Evolutionary conservation across 345 rosid genomes (phyloP).

Genomic region (Crucihimalaya himalaica): DNA sequence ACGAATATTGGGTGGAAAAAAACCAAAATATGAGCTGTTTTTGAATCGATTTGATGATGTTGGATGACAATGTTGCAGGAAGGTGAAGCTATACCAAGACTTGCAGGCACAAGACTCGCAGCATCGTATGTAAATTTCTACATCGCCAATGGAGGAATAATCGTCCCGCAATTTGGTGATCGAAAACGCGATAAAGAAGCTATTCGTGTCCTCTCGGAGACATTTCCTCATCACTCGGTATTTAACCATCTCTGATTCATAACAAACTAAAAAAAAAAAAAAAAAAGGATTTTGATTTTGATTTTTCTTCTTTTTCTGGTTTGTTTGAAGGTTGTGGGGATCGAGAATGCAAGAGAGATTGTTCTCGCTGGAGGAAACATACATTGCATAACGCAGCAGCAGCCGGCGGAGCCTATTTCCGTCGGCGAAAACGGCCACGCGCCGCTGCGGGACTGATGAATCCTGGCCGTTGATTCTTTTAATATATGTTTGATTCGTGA

Average conservation of each 20-base stretch:
- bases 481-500: neutral
- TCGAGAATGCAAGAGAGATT: slow-evolving; percentile 86
- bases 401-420: slow-evolving; percentile 51
- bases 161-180: slow-evolving; percentile 85
- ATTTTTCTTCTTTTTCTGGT: neutral
- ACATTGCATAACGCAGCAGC: slow-evolving; percentile 95
- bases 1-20: too few relatives aligned
- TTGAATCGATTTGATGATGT: neutral
- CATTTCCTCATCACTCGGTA: slow-evolving; percentile 72
- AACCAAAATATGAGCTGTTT: too few relatives aligned
- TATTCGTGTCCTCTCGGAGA: slow-evolving; percentile 59
- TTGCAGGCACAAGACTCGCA: slow-evolving; percentile 78
- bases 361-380: slow-evolving; percentile 89
- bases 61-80: slow-evolving; percentile 43
- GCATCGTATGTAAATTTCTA: slow-evolving; percentile 85
- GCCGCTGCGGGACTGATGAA: neutral
- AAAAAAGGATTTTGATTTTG: neutral
- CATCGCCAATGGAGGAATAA: slow-evolving; percentile 72
- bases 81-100: slow-evolving; percentile 64
- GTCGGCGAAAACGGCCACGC: neutral
- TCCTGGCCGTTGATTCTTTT: slow-evolving; percentile 20
- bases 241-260: neutral
- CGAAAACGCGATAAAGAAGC: slow-evolving; percentile 79
- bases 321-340: slow-evolving; percentile 59
- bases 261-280: neutral